Base-by-base conservation (phyloP, 345 rosid genomes). In the Carallia brachiata region DNA sequence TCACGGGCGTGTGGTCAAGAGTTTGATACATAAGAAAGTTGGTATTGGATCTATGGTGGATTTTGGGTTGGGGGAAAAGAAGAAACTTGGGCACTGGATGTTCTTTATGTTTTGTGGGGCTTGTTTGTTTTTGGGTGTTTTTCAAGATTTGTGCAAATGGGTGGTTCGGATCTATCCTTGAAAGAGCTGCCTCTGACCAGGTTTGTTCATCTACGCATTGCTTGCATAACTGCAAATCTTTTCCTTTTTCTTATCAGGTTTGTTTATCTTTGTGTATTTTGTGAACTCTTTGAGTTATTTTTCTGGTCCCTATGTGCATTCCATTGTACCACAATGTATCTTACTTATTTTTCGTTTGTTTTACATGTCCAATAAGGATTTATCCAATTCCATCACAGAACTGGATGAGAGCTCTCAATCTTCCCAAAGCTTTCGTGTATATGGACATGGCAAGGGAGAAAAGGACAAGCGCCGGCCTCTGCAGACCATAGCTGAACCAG, bases 81-180 rank as follows among this genome's bases (percentile, higher is more conserved):
- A 83, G 85, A 87, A 83, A 67, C 82, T 94, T 17, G 95, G 96
- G 6, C 97, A 88, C n/a, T 86, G 82, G 88, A 85, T 95, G 93
- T 95, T 95, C 80, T 82, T 92, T 48, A 53, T 69, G 8, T 95
- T 92, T 44, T 95, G 96, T 71, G 96, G 91, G 71, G 77, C 80
- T 12, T 95, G 93, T 77, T 86, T 95, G 82, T 92, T 92, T 80
- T 63, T 90, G 79, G 97, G 97, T 58, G 88, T 92, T 81, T n/a
- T 71, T 90, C 30, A 95, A 84, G 93, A 85, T 95, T 77, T 90
- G 96, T 79, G 90, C 90, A 31, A 80, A 80, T 75, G 97, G 97
- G 8, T 90, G 95, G 97, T 83, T 95, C 76, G 91, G 97, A 84
- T 90, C 97, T 70, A 80, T 87, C 67, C 85, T 90, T 61, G 97